phyloP scores from a whole-genome alignment of 768 basidiomycete genomes.

The Tephrocybe rancida region DNA sequence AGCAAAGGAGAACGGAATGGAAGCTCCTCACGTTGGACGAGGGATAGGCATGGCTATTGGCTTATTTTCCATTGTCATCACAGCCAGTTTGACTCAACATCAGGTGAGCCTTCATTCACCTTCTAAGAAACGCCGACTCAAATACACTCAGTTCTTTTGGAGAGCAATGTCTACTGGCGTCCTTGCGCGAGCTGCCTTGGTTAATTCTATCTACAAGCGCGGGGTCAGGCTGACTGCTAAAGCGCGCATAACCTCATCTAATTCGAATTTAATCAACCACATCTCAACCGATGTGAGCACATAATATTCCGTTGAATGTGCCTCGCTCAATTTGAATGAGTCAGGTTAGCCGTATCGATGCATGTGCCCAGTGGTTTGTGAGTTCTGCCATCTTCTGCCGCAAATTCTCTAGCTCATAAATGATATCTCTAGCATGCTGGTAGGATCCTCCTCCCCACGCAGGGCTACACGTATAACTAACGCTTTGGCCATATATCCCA shows the following conservation, averaged over 20 bases:
- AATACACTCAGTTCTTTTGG: constrained; percentile 60
- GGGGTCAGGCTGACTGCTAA: constrained; percentile 67
- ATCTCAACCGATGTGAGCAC: constrained; percentile 69
- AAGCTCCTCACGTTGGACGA: constrained; percentile 44
- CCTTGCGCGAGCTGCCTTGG: constrained; percentile 65
- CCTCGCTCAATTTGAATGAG: constrained; percentile 2
- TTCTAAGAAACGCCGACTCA: not conserved
- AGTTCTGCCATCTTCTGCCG: constrained; percentile 26
- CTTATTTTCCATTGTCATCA: constrained; percentile 49
- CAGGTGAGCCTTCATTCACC: constrained; percentile 41
- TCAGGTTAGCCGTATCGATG: constrained; percentile 57
- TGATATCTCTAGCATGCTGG: constrained; percentile 39
- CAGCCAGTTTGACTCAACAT: constrained; percentile 60
- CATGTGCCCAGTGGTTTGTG: constrained; percentile 74
- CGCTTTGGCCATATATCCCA: constrained; percentile 17
- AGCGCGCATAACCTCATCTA: constrained; percentile 62
- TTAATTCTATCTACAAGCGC: constrained; percentile 71
- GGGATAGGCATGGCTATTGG: constrained; percentile 65
- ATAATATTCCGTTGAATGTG: constrained; percentile 1
- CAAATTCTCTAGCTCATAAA: not conserved
- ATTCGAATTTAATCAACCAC: constrained; percentile 61
- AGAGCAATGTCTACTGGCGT: constrained; percentile 69
- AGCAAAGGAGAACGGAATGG: constrained; percentile 35
- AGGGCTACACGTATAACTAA: not conserved
- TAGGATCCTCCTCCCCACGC: constrained; percentile 7